Conservation (phyloP, 2,329 filamentous ascomycete genomes). For the Colletotrichum cereale region DNA sequence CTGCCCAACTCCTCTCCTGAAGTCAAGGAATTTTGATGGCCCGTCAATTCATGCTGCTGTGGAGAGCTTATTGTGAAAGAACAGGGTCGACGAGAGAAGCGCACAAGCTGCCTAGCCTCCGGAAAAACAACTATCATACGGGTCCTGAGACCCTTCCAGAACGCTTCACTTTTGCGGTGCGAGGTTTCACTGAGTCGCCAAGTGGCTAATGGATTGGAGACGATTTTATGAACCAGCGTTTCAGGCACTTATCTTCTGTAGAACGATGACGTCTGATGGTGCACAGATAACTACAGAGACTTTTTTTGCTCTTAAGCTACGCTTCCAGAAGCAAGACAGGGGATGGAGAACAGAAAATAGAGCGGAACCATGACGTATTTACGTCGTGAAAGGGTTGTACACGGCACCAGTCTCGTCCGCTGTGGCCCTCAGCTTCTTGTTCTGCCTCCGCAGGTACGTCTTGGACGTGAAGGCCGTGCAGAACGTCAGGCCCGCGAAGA, state of each 20-base stretch:
- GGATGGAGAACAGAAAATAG: background rate
- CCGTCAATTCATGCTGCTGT: background rate
- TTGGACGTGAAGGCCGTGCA: constrained; percentile 28
- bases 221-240: no score
- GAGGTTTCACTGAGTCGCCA: background rate
- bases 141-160: background rate
- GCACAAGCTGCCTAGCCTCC: background rate
- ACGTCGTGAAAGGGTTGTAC: constrained; percentile 41
- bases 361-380: background rate
- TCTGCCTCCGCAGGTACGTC: constrained; percentile 36
- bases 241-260: background rate
- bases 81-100: background rate
- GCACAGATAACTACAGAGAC: background rate
- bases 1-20: background rate
- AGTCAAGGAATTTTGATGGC: background rate
- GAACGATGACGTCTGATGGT: background rate
- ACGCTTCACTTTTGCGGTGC: background rate
- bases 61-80: background rate
- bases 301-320: no score
- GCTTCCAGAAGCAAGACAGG: background rate
- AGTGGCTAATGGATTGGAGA: no score
- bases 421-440: constrained; percentile 36
- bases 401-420: constrained; percentile 26
- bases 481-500: constrained; percentile 34
- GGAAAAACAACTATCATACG: background rate